Conservation (phyloP, 306 rosid genomes). For the Citrullus amarus region DNA sequence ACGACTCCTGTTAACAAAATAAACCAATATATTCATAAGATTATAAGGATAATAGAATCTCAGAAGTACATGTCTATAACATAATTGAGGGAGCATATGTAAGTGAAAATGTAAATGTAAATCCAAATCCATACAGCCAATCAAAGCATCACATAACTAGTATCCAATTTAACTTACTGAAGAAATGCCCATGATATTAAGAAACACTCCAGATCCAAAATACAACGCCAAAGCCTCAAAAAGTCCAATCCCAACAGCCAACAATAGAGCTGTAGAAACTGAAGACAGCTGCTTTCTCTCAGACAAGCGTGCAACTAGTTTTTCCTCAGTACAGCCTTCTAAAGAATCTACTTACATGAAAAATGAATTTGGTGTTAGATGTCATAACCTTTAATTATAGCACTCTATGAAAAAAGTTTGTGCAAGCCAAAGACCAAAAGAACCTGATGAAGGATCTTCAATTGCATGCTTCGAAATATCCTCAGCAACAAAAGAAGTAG, state of each 20-base stretch:
- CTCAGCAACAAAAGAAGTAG: slow-evolving; percentile 94
- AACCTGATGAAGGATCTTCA: slow-evolving; percentile 50
- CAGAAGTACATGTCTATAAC: not conserved
- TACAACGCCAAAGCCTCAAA: slow-evolving; percentile 75
- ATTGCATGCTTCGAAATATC: slow-evolving; percentile 53
- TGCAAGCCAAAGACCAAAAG: not conserved
- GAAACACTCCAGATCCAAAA: slow-evolving; percentile 61
- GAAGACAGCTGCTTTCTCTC: slow-evolving; percentile 66
- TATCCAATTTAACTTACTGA: slow-evolving; percentile 35
- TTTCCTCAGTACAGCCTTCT: slow-evolving; percentile 27
- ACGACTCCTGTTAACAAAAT: slow-evolving; percentile 45
- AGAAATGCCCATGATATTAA: slow-evolving; percentile 65
- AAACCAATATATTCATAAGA: not conserved
- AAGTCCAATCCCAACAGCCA: slow-evolving; percentile 67
- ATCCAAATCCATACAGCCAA: not conserved
- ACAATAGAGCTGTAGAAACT: slow-evolving; percentile 83
- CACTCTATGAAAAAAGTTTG: not conserved
- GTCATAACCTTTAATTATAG: not conserved
- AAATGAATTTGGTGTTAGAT: slow-evolving; percentile 18
- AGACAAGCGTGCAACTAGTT: slow-evolving; percentile 16
- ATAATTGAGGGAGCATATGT: not conserved
- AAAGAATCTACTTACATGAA: slow-evolving; percentile 21
- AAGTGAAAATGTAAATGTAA: not conserved
- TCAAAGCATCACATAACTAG: not conserved
- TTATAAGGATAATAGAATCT: not conserved